Evolutionary conservation across 2,329 filamentous ascomycete genomes (phyloP).

Genomic region (Elsinoe perseae): DNA sequence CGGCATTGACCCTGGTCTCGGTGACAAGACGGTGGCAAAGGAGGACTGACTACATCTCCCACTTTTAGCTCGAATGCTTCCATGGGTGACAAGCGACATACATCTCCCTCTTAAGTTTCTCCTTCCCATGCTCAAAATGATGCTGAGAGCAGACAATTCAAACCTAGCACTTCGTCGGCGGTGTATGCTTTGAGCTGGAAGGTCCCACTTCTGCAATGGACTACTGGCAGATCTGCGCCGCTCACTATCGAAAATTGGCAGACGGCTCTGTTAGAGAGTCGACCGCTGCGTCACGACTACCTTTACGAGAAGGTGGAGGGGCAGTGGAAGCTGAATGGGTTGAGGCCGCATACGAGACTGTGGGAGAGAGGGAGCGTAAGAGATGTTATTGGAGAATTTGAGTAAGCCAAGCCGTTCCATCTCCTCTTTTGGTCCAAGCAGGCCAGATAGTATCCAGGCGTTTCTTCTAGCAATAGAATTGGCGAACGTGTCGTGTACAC

Average conservation of each 20-base stretch:
- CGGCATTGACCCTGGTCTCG: not conserved
- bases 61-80: constrained; percentile 3
- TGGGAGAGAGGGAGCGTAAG: constrained; percentile 5
- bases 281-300: constrained; percentile 5
- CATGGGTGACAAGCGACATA: constrained; percentile 33
- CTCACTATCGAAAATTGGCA: not conserved
- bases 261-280: not conserved
- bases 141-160: constrained; percentile 30
- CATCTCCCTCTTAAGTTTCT: constrained; percentile 42
- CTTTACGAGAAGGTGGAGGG: not conserved
- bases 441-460: not conserved
- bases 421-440: not conserved
- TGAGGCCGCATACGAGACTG: constrained; percentile 11
- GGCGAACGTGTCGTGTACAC: not conserved
- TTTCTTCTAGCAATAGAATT: not conserved
- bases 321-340: not conserved
- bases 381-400: not conserved
- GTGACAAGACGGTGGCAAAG: not conserved
- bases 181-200: not conserved
- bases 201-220: not conserved
- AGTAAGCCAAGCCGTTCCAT: not conserved
- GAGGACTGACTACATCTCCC: constrained; percentile 8
- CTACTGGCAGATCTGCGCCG: constrained; percentile 2
- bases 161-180: constrained; percentile 5
- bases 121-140: constrained; percentile 52